phyloP scores from a whole-genome alignment of 225 moss, liverwort and hornwort genomes.

The Marchantia polymorpha region DNA sequence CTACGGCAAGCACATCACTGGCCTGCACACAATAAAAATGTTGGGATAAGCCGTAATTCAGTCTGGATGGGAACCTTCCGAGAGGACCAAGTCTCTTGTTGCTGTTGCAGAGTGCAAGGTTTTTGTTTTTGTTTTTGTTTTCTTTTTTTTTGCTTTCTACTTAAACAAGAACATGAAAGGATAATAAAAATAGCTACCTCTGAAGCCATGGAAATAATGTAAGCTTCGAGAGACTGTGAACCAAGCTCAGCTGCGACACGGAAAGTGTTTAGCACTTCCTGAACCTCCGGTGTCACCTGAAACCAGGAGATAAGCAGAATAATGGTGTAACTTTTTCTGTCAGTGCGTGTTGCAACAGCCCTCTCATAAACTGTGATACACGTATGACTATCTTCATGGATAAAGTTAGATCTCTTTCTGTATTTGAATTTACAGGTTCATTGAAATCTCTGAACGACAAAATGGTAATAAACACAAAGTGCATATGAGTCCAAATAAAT shows the following conservation, averaged over 20 bases:
- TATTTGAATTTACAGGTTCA: neutral
- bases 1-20: conserved; percentile 78
- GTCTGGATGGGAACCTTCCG: neutral
- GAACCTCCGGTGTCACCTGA: conserved; percentile 63
- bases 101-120: neutral
- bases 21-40: conserved; percentile 34
- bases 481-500: neutral
- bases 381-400: neutral
- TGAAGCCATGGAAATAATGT: conserved; percentile 88
- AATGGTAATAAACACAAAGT: neutral
- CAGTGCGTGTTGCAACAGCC: neutral
- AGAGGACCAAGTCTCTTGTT: neutral
- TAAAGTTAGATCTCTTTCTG: neutral
- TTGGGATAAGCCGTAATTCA: neutral
- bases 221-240: conserved; percentile 75
- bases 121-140: too few relatives aligned
- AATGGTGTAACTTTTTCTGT: neutral
- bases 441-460: neutral
- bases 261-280: conserved; percentile 75
- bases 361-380: neutral
- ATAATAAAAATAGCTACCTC: conserved; percentile 28
- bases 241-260: conserved; percentile 75
- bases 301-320: conserved; percentile 4
- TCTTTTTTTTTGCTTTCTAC: neutral
- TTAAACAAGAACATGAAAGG: too few relatives aligned